A percentile compares a stretch with the other conserved stretches of the same genome.
These are phyloP conservation scores for Linnemannia zychae DNA, from an alignment of 192 early-diverging fungal species.

Conservation along the genomic window DNA sequence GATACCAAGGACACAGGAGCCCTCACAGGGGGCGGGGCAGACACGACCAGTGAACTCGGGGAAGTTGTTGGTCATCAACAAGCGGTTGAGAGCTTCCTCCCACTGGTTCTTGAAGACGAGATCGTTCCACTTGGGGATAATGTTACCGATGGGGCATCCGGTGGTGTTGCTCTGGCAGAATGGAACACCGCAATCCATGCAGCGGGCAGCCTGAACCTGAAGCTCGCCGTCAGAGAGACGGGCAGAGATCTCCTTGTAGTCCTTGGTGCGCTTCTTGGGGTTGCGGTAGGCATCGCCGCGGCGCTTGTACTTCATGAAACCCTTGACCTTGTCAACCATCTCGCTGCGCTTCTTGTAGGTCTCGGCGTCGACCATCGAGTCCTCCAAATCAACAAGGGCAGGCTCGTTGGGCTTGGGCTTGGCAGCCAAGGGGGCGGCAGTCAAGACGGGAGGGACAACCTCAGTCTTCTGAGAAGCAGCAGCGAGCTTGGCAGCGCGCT, in stretches of 20 bases:
- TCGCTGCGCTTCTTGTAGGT: conserved; percentile 75
- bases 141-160: conserved; percentile 98
- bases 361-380: conserved; percentile 85
- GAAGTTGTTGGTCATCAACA: conserved; percentile 99
- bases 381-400: conserved; percentile 88
- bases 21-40: conserved; percentile 98
- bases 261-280: conserved; percentile 81
- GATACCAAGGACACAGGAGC: conserved; percentile 95
- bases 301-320: conserved; percentile 96
- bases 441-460: conserved; percentile 43
- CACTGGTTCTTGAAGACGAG: conserved; percentile 96
- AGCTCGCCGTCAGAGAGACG: conserved; percentile 86
- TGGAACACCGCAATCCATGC: conserved; percentile 98
- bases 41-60: conserved; percentile 99
- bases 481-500: conserved; percentile 63
- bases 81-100: conserved; percentile 93
- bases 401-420: conserved; percentile 68
- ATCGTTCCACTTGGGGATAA: conserved; percentile 99
- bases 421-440: conserved; percentile 49
- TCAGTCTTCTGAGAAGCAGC: conserved; percentile 37
- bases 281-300: conserved; percentile 91
- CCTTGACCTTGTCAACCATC: conserved; percentile 93
- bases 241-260: conserved; percentile 97
- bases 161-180: conserved; percentile 96
- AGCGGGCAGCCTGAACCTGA: conserved; percentile 94